Percentiles rank a stretch among this genome's conserved stretches.
Evolutionary conservation across 441 rosid genomes (phyloP).

Genomic region (Gossypium gossypioides): DNA sequence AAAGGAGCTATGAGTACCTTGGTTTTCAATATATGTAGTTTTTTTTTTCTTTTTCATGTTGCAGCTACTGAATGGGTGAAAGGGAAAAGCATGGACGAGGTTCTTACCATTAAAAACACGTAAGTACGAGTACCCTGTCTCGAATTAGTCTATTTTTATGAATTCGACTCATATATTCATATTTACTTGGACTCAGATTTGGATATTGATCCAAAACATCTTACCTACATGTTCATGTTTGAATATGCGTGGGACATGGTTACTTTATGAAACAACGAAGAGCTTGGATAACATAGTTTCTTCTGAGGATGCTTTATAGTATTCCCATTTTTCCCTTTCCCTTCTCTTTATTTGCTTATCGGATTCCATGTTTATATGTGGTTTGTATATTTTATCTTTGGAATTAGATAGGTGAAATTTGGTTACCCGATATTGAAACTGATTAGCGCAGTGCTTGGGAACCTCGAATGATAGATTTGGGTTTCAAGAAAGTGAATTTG

Average conservation of each 20-base stretch:
- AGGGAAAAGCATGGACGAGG: constrained; percentile 81
- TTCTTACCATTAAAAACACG: constrained; percentile 76
- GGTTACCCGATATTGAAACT: not conserved
- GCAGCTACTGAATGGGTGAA: constrained; percentile 81
- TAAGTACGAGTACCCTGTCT: constrained; percentile 26
- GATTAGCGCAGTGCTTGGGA: not conserved
- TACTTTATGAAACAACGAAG: not conserved
- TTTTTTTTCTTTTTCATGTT: not conserved
- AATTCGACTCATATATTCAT: not conserved
- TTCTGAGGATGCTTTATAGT: not conserved
- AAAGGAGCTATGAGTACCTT: not conserved
- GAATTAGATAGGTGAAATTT: too few relatives aligned
- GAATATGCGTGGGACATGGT: not conserved
- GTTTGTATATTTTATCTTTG: not conserved
- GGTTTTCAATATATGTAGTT: not conserved
- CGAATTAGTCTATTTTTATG: not conserved
- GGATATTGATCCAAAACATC: not conserved
- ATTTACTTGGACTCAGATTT: not conserved
- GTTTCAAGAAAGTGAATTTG: too few relatives aligned
- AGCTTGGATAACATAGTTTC: not conserved
- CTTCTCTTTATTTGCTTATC: not conserved
- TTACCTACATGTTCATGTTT: not conserved
- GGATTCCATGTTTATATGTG: not conserved
- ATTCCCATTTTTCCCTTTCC: not conserved
- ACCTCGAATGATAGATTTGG: too few relatives aligned